These are phyloP conservation scores for Trichosporon ovoides DNA, from an alignment of 1,284 basidiomycete species.

Conservation along the genomic window DNA sequence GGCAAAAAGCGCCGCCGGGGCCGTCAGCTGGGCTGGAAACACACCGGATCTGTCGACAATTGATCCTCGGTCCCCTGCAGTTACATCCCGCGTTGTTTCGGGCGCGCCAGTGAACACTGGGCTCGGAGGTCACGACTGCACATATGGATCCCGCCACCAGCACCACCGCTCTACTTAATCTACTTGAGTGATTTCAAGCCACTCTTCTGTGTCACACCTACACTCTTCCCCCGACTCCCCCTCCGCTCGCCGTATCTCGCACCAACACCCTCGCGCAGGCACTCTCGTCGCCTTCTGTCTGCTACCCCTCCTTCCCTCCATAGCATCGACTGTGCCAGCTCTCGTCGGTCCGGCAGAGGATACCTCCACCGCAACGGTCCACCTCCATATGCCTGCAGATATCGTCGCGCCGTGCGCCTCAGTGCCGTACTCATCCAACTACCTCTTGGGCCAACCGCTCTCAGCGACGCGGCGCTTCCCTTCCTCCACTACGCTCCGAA, in stretches of 20 bases:
- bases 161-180: too few species aligned
- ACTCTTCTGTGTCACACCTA: too few species aligned
- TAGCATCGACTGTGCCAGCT: not conserved
- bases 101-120: not conserved
- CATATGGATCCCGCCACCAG: too few species aligned
- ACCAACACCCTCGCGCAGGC: not conserved
- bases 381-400: not conserved
- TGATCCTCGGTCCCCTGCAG: not conserved
- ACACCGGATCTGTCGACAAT: not conserved
- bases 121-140: not conserved
- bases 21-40: too few species aligned
- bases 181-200: too few species aligned
- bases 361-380: not conserved
- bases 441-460: not conserved
- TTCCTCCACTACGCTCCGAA: not conserved
- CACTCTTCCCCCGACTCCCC: too few species aligned
- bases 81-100: conserved; percentile 4
- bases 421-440: not conserved
- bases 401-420: not conserved
- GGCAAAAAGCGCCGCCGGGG: too few species aligned
- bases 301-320: not conserved
- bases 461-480: not conserved
- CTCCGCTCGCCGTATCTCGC: too few species aligned
- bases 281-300: not conserved
- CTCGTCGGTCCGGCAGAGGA: not conserved